Base-by-base conservation (phyloP, 768 basidiomycete species). In the Phlebiopsis gigantea region DNA sequence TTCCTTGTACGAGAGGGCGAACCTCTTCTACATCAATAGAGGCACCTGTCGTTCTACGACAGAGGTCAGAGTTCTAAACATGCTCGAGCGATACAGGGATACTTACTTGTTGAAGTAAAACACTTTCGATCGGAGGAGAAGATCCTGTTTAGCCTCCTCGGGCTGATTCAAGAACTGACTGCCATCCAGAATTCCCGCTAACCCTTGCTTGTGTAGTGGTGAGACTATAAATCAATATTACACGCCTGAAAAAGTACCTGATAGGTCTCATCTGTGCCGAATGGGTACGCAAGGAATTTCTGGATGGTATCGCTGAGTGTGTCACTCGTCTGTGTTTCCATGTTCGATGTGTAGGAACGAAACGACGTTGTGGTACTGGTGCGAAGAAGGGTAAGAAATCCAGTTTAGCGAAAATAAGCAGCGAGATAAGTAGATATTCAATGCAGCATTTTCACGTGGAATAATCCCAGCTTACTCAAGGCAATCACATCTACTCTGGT, bases 81-180 rank as follows among this genome's bases (percentile, higher is more conserved):
- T 26, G 46, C 10, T 45, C 45, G 21, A 49, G 41, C 47, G 25
- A 72, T 19, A 19, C 24, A 19, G 21, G 29, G 5, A 22, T 53
- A 53, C 71, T 54, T 56, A 81, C 83, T 72, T 73, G 70, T 88
- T 90, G 69, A 88, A 90, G 70, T 88, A 90, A 66, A 87, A 90
- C 0, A 89, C 75, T 17, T 80, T 75, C 1, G 81, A 80, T 39
- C 76, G 77, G 9, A 79, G 75, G 30, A 84, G 57, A 28, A 81
- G 69, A 24, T 82, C 78, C 14, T 79, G 77, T 55, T 63, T 69
- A 30, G 78, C 72, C 19, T 73, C 74, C 7, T 73, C 66, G 0
- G 76, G 56, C 28, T 68, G 64, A 66, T 64, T 59, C 8, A 72
- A 65, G 30, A 77, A 59, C 2, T 75, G 67, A 12, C 73, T 73